These are phyloP conservation scores for Tetrapisispora pingtungensis DNA, from an alignment of 805 yeast species.

Conservation along the genomic window DNA sequence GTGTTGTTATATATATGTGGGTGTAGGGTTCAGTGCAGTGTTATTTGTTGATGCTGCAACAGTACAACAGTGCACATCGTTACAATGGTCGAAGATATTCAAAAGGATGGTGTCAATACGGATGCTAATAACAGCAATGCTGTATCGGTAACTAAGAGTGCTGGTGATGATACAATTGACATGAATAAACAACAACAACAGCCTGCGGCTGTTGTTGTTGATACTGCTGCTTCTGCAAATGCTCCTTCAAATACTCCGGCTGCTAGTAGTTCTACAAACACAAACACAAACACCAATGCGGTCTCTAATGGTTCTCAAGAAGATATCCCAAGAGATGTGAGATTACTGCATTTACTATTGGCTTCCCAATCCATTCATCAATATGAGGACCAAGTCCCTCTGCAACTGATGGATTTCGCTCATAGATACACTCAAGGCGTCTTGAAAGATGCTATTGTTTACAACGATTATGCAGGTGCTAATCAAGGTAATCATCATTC, in stretches of 20 bases:
- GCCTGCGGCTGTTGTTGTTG: no score
- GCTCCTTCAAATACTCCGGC: no score
- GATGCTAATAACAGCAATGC: background rate
- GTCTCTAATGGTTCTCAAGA: conserved; percentile 15
- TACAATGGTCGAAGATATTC: background rate
- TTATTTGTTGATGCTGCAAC: no score
- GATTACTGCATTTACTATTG: conserved; percentile 77
- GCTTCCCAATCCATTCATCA: conserved; percentile 89
- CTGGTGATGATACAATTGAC: no score
- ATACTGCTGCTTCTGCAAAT: no score
- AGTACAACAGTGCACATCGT: no score
- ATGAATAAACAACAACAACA: background rate
- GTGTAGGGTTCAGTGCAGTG: no score
- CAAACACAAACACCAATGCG: background rate
- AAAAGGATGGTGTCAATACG: background rate
- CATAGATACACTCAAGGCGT: conserved; percentile 78
- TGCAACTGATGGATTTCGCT: conserved; percentile 96
- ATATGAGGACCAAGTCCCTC: conserved; percentile 91
- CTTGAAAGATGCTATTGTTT: conserved; percentile 78
- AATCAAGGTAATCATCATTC: conserved; percentile 8
- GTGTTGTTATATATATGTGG: no score
- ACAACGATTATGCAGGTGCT: conserved; percentile 70
- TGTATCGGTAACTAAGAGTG: background rate
- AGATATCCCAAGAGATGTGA: conserved; percentile 72
- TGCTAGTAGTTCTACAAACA: no score